Evolutionary conservation across 2,329 filamentous ascomycete species (phyloP).

Genomic region (Sporothrix luriei): DNA sequence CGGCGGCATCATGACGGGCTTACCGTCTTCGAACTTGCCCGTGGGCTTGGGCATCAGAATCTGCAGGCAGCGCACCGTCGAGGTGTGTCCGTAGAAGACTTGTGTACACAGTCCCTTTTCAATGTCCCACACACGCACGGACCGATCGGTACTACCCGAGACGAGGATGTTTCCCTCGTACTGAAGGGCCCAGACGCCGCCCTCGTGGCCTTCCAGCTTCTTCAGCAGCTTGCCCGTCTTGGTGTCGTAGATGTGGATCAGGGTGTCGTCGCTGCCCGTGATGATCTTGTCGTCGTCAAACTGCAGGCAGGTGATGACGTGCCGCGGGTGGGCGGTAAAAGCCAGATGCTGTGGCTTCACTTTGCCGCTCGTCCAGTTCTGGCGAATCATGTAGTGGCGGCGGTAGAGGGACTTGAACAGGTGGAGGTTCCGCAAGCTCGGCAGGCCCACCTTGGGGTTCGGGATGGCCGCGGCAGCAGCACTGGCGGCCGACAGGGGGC

Average conservation of each 20-base stretch:
- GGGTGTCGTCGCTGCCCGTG: conserved; percentile 94
- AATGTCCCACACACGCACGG: conserved; percentile 99
- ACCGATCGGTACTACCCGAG: conserved; percentile 92
- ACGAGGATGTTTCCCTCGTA: conserved; percentile 95
- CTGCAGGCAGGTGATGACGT: conserved; percentile 96
- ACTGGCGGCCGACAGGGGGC: conserved; percentile 82
- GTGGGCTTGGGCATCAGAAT: conserved; percentile 86
- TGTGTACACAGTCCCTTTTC: conserved; percentile 90
- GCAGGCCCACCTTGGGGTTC: conserved; percentile 76
- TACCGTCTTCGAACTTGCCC: conserved; percentile 70
- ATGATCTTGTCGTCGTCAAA: conserved; percentile 98
- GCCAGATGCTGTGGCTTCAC: conserved; percentile 88
- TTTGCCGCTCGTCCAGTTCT: conserved; percentile 86
- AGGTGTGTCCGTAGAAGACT: conserved; percentile 96
- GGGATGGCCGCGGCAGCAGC: conserved; percentile 82
- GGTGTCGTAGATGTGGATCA: conserved; percentile 97
- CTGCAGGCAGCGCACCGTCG: conserved; percentile 92
- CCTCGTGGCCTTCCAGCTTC: conserved; percentile 89
- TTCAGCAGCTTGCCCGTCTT: conserved; percentile 85
- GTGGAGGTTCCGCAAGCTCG: conserved; percentile 79
- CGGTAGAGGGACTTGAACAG: conserved; percentile 96
- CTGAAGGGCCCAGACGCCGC: conserved; percentile 95
- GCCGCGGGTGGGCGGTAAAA: conserved; percentile 91
- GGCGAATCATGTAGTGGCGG: conserved; percentile 84
- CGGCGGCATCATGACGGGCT: conserved; percentile 83